Base-by-base conservation (phyloP, 2,329 filamentous ascomycete genomes). In the Aspergillus sp. region DNA sequence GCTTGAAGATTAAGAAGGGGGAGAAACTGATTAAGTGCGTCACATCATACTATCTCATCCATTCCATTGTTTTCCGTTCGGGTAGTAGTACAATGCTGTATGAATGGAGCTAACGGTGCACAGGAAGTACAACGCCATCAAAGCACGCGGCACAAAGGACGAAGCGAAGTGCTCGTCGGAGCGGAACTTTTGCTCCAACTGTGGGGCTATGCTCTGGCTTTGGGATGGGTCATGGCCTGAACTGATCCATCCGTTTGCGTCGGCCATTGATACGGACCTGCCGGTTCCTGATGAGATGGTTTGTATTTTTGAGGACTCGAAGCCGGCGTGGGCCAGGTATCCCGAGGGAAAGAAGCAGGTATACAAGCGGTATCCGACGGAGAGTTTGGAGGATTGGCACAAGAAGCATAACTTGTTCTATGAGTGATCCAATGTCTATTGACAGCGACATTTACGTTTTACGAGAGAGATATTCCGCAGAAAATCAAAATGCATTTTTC, bases 221-320 rank as follows among this genome's bases (percentile, higher is more conserved):
- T 80, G 75, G 74, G 78, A 80, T 62, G 66, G 72, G 18, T 69
- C 74, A 15, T 81, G 77, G 77, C 78, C 78, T 0, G 77, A 81
- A 58, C 54, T 81, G 52, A 78, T 80, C 50, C 79, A 81, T 64
- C 79, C 78, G 1, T 81, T 81, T 67, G 77, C 78, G 4, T 76
- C 77, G 8, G 79, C 78, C 18, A 80, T 81, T 60, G 79, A 81
- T 66, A 78, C 76, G 4, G 74, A 78, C 30, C 56, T 81, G 55
- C 75, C 76, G 0, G 68, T 68, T 34, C 76, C 77, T 1, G 74
- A 77, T 22, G 75, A 79, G 63, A 80, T 80, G 78, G 74, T 79
- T 32, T 81, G 78, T 62, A 68, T 80, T 26, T 72, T 74, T 69
- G 71, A 60, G 12, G 64, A 68, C 42, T 80, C 76, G 22, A 81